Percentiles rank a stretch among this genome's conserved stretches.
Evolutionary conservation across 148 eudicot species (phyloP).

Genomic region (Chenopodium suecicum): DNA sequence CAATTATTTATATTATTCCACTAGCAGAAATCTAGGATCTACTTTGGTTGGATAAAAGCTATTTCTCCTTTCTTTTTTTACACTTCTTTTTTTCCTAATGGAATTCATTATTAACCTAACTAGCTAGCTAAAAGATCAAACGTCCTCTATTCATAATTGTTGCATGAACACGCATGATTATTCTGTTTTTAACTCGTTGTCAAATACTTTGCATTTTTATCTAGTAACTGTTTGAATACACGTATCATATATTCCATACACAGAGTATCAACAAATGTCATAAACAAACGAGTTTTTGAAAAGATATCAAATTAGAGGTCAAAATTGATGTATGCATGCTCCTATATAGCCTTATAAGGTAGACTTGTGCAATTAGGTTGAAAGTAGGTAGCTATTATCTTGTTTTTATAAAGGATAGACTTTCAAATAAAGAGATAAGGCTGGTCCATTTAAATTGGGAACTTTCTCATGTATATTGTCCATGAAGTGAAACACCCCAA

Average conservation of each 20-base stretch:
- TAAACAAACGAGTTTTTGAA: too few species aligned
- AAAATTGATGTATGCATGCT: too few species aligned
- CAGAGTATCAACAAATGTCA: too few species aligned
- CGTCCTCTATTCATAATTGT: too few species aligned
- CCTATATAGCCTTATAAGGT: neutral
- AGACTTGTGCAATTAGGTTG: conserved; percentile 2
- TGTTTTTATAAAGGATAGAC: neutral
- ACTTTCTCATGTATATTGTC: neutral
- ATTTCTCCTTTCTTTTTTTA: neutral
- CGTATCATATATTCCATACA: too few species aligned
- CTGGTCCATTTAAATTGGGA: neutral
- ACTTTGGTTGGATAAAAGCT: conserved; percentile 10
- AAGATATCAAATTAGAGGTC: too few species aligned
- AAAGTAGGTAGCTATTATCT: neutral
- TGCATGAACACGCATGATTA: too few species aligned
- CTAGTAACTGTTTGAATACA: too few species aligned
- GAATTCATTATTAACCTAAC: neutral
- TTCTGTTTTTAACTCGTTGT: too few species aligned
- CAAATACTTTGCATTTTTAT: too few species aligned
- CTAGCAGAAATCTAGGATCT: conserved; percentile 11
- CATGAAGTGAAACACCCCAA: neutral
- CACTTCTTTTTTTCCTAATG: neutral
- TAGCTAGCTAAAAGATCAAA: neutral
- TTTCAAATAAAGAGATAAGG: neutral
- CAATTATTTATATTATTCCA: neutral